These are phyloP conservation scores for Cordyceps tenuipes DNA, from an alignment of 2,329 filamentous ascomycete species.

Conservation along the genomic window DNA sequence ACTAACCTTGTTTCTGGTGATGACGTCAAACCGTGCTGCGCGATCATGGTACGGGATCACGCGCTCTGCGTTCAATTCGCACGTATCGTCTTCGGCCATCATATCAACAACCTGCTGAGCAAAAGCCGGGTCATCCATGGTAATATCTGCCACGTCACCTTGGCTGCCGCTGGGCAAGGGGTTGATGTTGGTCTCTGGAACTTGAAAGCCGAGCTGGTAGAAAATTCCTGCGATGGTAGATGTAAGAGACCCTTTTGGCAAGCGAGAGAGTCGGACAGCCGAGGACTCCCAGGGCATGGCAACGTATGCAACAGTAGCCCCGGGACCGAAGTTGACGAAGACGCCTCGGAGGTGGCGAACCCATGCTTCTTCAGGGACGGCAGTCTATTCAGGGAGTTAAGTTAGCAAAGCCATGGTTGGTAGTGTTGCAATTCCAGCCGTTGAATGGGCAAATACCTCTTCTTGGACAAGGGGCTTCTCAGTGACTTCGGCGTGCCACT, in stretches of 20 bases:
- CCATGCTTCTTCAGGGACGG: not conserved
- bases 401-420: not conserved
- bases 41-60: not conserved
- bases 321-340: slow-evolving; percentile 5
- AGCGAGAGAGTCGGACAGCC: not conserved
- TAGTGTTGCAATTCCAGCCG: not conserved
- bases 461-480: not conserved
- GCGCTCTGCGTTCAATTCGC: not conserved
- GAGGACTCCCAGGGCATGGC: not conserved
- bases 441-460: not conserved
- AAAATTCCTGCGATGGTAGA: not conserved
- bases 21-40: not conserved
- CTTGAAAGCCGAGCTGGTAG: not conserved
- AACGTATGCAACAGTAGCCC: not conserved
- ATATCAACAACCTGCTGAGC: not conserved
- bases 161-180: not conserved
- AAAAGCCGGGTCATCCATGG: not conserved
- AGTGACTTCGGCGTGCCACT: not conserved
- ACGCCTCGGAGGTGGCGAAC: slow-evolving; percentile 4
- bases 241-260: not conserved
- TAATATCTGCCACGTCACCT: not conserved
- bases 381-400: not conserved
- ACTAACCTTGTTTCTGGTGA: not conserved
- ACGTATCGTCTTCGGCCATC: not conserved
- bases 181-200: not conserved